These are phyloP conservation scores for Paraurostyla sp. DNA, from an alignment of 73 alveolate species.

Conservation along the genomic window DNA sequence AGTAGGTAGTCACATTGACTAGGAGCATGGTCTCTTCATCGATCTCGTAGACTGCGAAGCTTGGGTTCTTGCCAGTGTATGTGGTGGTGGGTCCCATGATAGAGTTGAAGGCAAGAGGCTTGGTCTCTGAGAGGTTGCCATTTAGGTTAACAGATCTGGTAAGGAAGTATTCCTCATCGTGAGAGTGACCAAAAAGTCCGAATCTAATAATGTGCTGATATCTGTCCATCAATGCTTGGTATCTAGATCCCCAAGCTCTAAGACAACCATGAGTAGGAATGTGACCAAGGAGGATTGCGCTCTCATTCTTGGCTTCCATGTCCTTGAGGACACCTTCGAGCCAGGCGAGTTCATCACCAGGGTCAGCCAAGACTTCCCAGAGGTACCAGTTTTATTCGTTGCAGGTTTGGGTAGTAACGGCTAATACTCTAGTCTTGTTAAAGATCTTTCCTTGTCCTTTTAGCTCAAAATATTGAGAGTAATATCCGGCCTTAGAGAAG, in stretches of 20 bases:
- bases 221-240: conserved; percentile 64
- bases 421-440: conserved; percentile 57
- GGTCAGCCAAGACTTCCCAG: conserved; percentile 57
- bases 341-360: conserved; percentile 72
- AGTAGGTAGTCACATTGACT: conserved; percentile 41
- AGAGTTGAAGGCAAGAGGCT: background rate
- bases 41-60: conserved; percentile 69
- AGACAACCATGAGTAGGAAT: conserved; percentile 58
- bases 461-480: conserved; percentile 16
- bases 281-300: conserved; percentile 62
- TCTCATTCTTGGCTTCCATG: conserved; percentile 51
- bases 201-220: conserved; percentile 68
- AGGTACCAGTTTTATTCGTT: conserved; percentile 58
- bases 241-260: conserved; percentile 57
- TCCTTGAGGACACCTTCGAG: conserved; percentile 63
- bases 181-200: conserved; percentile 69
- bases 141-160: background rate
- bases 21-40: conserved; percentile 66
- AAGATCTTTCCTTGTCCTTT: background rate
- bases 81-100: conserved; percentile 54
- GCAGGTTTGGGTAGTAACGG: conserved; percentile 67
- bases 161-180: conserved; percentile 62
- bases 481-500: conserved; percentile 68
- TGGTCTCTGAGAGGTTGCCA: background rate
- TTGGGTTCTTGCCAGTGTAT: conserved; percentile 64